A percentile compares a stretch with the other conserved stretches of the same genome.
Evolutionary conservation across 345 rosid species (phyloP).

Genomic region (Aquilaria malaccensis): DNA sequence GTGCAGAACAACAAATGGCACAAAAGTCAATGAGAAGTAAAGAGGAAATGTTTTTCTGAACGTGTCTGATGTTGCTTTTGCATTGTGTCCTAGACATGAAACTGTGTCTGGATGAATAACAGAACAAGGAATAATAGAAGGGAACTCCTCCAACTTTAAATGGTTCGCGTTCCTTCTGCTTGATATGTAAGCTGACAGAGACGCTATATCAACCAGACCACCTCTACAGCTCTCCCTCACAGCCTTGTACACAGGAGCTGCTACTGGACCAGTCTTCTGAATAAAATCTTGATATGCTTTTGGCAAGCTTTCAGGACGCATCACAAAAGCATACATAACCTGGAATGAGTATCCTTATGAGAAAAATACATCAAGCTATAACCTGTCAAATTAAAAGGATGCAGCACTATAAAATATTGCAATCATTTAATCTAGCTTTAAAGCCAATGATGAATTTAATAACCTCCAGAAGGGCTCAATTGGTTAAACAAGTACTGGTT

Average conservation of each 20-base stretch:
- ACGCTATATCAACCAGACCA: slow-evolving; percentile 65
- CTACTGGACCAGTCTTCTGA: slow-evolving; percentile 97
- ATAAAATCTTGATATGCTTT: slow-evolving; percentile 90
- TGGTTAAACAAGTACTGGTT: no score
- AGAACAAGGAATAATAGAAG: slow-evolving; percentile 86
- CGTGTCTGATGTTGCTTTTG: slow-evolving; percentile 80
- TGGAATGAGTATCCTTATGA: slow-evolving; percentile 18
- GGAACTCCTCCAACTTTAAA: slow-evolving; percentile 65
- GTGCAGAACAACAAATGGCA: slow-evolving; percentile 91
- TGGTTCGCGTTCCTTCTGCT: slow-evolving; percentile 36
- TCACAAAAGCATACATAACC: slow-evolving; percentile 88
- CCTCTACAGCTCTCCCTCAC: slow-evolving; percentile 93
- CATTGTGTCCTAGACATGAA: slow-evolving; percentile 80
- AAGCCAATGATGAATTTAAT: not conserved
- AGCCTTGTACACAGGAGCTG: slow-evolving; percentile 82
- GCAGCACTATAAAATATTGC: not conserved
- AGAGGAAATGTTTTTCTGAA: slow-evolving; percentile 95
- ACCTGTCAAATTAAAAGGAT: not conserved
- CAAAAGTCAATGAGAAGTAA: slow-evolving; percentile 95
- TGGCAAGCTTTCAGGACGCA: slow-evolving; percentile 98
- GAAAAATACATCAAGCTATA: not conserved
- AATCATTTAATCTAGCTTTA: slow-evolving; percentile 1
- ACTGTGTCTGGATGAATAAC: slow-evolving; percentile 78
- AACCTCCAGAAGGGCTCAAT: no score
- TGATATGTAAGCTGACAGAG: slow-evolving; percentile 61